Percentiles rank a stretch among this genome's conserved stretches.
Evolutionary conservation across 192 early-diverging fungal species (phyloP).

Genomic region (Kickxella alabastrina): DNA sequence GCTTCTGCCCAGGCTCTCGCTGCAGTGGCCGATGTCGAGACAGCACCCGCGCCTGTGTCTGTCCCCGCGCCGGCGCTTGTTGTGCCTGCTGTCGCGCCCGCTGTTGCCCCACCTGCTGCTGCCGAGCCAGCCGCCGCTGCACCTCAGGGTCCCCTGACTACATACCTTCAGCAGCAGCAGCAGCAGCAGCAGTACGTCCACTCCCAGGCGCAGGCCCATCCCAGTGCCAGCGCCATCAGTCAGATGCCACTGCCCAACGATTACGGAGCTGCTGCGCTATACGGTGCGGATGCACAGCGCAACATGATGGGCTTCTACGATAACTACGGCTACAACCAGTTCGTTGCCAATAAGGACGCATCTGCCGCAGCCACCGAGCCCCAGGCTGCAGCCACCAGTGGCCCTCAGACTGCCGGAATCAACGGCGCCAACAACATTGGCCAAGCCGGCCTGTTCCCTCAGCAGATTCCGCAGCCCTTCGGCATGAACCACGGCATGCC

Average conservation of each 20-base stretch:
- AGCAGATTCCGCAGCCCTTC: conserved; percentile 51
- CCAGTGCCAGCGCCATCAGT: conserved; percentile 36
- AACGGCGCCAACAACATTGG: conserved; percentile 50
- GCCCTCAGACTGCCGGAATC: conserved; percentile 56
- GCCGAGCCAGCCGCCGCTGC: conserved; percentile 11
- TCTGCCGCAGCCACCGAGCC: conserved; percentile 29
- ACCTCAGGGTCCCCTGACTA: conserved; percentile 31
- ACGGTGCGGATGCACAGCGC: conserved; percentile 64
- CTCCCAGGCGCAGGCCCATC: conserved; percentile 10
- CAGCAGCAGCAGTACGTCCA: conserved; percentile 35
- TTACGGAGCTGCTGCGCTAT: conserved; percentile 57
- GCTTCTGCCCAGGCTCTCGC: conserved; percentile 7
- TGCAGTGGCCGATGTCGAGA: not conserved
- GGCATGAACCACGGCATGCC: conserved; percentile 63
- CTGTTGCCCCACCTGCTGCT: conserved; percentile 1
- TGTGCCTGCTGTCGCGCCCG: conserved; percentile 4
- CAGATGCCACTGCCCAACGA: conserved; percentile 55
- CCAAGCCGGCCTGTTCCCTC: conserved; percentile 50
- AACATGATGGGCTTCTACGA: conserved; percentile 58
- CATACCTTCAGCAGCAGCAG: conserved; percentile 49
- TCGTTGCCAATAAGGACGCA: conserved; percentile 43
- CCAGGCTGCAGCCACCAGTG: conserved; percentile 51
- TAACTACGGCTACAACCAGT: conserved; percentile 48
- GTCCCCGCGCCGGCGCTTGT: conserved; percentile 10
- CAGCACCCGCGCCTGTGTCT: conserved; percentile 8